Percentiles rank a stretch among this genome's conserved stretches.
Evolutionary conservation across 2,329 filamentous ascomycete species (phyloP).

Genomic region (Claviceps purpurea): DNA sequence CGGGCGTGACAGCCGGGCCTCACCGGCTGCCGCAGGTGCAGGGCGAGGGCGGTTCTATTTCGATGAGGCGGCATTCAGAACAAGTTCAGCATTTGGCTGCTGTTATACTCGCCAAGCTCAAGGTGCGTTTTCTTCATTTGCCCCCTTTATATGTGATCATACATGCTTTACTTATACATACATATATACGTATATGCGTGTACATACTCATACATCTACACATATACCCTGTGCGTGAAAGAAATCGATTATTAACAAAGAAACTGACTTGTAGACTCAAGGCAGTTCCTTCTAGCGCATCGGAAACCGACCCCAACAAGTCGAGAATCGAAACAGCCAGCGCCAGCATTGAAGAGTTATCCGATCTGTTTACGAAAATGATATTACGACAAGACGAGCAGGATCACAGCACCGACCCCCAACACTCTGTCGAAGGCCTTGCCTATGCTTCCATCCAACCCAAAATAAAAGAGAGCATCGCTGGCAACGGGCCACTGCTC

Average conservation of each 20-base stretch:
- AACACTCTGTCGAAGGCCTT: constrained; percentile 75
- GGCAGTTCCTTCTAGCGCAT: constrained; percentile 37
- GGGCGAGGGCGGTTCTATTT: constrained; percentile 44
- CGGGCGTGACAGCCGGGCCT: constrained; percentile 36
- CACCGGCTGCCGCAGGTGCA: constrained; percentile 43
- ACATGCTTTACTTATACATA: background rate
- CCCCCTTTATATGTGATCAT: background rate
- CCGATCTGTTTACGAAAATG: constrained; percentile 52
- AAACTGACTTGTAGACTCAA: constrained; percentile 37
- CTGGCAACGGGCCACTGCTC: constrained; percentile 54
- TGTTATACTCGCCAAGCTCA: constrained; percentile 62
- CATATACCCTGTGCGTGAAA: background rate
- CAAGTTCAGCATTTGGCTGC: constrained; percentile 54
- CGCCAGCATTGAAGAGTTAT: constrained; percentile 52
- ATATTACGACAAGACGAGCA: constrained; percentile 42
- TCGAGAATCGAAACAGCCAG: constrained; percentile 37
- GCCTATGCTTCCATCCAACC: constrained; percentile 84
- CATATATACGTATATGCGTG: background rate
- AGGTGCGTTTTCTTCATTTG: constrained; percentile 23
- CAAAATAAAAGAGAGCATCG: constrained; percentile 69
- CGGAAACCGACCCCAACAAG: constrained; percentile 25
- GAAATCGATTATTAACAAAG: constrained; percentile 18
- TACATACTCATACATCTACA: background rate
- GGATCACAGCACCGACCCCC: constrained; percentile 38
- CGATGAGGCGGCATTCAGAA: constrained; percentile 46